Base-by-base conservation (phyloP, 257 asterid species). In the Solanum chmielewskii region DNA sequence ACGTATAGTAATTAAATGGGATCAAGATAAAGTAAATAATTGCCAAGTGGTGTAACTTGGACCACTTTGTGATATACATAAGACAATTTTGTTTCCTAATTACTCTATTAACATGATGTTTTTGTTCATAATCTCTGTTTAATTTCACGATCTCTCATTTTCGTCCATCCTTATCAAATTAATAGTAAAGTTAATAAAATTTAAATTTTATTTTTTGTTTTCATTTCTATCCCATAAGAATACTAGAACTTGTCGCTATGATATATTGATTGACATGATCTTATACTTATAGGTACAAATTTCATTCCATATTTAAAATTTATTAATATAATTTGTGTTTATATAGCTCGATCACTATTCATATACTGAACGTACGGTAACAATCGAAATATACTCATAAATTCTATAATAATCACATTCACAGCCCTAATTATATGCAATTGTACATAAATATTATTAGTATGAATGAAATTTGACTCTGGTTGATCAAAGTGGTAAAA, bases 201-300 rank as follows among this genome's bases (percentile, higher is more conserved):
- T 70, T 15, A 0, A 15, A 31, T 70, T 15, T 3, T 31, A 0
- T 3, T 70, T 31, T 29, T 1, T 68, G 39, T 27, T 68, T 68
- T 68, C 21, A 3, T 69, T 69, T 69, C 18, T 69, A 33, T 69
- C 41, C 21, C 75, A 14, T 0, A 6, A 1, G 11, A 9, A 27
- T 68, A 23, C 13, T 15, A 69, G 41, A 69, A 69, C 16, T 11
- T 15, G 31, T 14, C 18, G 6, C 2, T 1, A 3, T 13, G 14
- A 60, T 21, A 29, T 6, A 66, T 66, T 12, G 7, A 25, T 27
- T 66, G 10, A 1, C 0, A 27, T 68, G 5, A 68, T 68, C 5
- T 27, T 68, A 27, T 68, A 27, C 29, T 62, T 11, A 25, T 3
- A 2, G 0, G 0, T n/a, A n/a, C 0, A 0, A n/a, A 64, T 11